Percentiles rank a stretch among this genome's conserved stretches.
Evolutionary conservation across 1,284 basidiomycete genomes (phyloP).

Genomic region (Puccinia sorghi): DNA sequence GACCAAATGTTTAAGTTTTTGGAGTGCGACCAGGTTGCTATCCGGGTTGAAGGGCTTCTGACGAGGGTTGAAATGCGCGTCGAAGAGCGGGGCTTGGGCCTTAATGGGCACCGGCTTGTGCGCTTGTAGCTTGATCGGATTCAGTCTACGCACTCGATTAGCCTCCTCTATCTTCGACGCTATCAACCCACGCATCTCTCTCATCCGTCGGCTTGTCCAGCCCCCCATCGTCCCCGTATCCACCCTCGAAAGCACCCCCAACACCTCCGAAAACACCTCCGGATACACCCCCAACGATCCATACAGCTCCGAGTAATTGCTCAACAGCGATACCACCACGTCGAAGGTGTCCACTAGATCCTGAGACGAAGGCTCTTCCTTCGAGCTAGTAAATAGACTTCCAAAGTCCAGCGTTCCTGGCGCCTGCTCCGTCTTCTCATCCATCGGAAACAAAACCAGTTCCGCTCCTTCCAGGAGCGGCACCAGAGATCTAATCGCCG

Average conservation of each 20-base stretch:
- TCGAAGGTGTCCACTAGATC: constrained; percentile 69
- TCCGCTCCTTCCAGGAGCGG: constrained; percentile 67
- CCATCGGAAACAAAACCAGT: constrained; percentile 51
- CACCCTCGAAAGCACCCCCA: constrained; percentile 66
- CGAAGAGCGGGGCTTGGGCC: constrained; percentile 91
- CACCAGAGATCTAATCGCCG: constrained; percentile 67
- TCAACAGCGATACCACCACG: constrained; percentile 67
- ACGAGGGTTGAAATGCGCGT: constrained; percentile 76
- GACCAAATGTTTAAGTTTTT: constrained; percentile 83
- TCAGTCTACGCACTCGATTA: constrained; percentile 53
- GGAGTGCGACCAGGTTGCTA: constrained; percentile 78
- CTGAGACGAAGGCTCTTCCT: constrained; percentile 64
- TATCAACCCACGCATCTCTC: constrained; percentile 47
- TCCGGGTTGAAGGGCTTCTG: constrained; percentile 86
- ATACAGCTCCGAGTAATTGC: constrained; percentile 72
- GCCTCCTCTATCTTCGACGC: not conserved
- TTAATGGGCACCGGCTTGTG: constrained; percentile 97
- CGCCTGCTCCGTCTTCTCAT: constrained; percentile 49
- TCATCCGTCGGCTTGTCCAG: constrained; percentile 22
- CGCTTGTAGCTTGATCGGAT: constrained; percentile 80
- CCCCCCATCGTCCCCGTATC: constrained; percentile 54
- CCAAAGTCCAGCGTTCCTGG: constrained; percentile 51
- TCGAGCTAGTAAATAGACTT: constrained; percentile 55
- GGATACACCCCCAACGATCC: constrained; percentile 76
- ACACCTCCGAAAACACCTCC: constrained; percentile 75